phyloP scores from a whole-genome alignment of 306 rosid genomes.

The Pueraria montana region DNA sequence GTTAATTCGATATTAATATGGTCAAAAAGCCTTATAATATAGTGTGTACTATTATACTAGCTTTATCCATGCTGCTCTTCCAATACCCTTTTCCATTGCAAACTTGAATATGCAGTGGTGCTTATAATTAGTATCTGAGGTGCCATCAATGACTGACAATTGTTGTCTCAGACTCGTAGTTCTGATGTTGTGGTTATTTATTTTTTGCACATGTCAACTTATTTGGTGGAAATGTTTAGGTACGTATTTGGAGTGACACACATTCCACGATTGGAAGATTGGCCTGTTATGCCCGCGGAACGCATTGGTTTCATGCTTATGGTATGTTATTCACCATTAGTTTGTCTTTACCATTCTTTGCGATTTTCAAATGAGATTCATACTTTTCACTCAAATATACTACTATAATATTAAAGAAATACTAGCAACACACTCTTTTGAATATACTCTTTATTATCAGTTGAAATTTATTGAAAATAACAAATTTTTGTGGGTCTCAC shows the following conservation, averaged over 20 bases:
- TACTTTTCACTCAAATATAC: constrained; percentile 1
- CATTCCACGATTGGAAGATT: constrained; percentile 86
- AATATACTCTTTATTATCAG: neutral
- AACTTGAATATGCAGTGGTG: neutral
- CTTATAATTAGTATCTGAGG: neutral
- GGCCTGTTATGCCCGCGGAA: constrained; percentile 91
- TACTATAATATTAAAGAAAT: neutral
- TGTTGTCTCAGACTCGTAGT: neutral
- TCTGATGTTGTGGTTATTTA: constrained; percentile 1
- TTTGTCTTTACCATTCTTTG: neutral
- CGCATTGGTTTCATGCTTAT: constrained; percentile 78
- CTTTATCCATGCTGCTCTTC: constrained; percentile 4
- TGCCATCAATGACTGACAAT: neutral
- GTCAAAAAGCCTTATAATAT: neutral
- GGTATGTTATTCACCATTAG: constrained; percentile 54
- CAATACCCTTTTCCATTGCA: neutral
- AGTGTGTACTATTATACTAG: neutral
- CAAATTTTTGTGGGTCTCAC: neutral
- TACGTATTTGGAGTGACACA: constrained; percentile 83
- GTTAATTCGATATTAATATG: neutral
- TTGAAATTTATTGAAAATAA: neutral
- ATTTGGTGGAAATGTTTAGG: constrained; percentile 57
- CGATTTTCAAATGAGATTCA: constrained; percentile 3
- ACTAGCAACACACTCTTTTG: neutral
- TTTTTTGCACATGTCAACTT: constrained; percentile 10